Base-by-base conservation (phyloP, 495 filamentous ascomycete genomes). In the Xylaria scruposa region DNA sequence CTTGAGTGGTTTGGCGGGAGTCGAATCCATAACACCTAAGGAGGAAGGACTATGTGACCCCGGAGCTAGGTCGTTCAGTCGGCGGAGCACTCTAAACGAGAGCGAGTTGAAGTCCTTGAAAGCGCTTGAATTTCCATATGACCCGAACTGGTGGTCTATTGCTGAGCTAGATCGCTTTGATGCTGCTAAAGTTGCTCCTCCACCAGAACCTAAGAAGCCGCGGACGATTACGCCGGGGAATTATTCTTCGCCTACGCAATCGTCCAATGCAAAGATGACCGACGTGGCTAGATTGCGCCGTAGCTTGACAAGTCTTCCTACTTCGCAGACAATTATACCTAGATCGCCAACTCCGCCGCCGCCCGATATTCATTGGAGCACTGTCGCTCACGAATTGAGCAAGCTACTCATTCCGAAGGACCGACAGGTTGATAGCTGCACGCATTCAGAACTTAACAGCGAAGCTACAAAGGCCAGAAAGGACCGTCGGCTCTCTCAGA, bases 321-420 rank as follows among this genome's bases (percentile, higher is more conserved):
- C 53, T 61, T 72, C 72, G 54, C 72, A 66, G 56, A 26, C 56
- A 12, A 44, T 49, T 19, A 69, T 76, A 15, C 40, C 49, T 33
- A 69, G 86, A 77, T 73, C 82, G 33, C 85, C 85, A 12, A 83
- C 88, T n/a, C 89, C 90, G 3, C 90, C 92, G 31, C 86, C 91
- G 1, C 92, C 93, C 7, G 90, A 94, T 33, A 91, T 98, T 0
- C 85, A 90, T 51, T 98, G 97, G 96, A 90, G 91, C 1, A 88
- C 90, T 51, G 94, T 94, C 17, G 85, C 94, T 0, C 86, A 90
- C 75, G 95, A 97, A 76, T 79, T 98, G 19, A 92, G 89, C 75
- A 95, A 93, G 77, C 79, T 94, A 5, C 88, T 98, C 33, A 92
- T 97, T 61, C 96, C 96, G 1, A 82, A 81, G 12, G 83, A 89